Conservation (phyloP, 75 land plant species). For the Cupressus sempervirens region DNA sequence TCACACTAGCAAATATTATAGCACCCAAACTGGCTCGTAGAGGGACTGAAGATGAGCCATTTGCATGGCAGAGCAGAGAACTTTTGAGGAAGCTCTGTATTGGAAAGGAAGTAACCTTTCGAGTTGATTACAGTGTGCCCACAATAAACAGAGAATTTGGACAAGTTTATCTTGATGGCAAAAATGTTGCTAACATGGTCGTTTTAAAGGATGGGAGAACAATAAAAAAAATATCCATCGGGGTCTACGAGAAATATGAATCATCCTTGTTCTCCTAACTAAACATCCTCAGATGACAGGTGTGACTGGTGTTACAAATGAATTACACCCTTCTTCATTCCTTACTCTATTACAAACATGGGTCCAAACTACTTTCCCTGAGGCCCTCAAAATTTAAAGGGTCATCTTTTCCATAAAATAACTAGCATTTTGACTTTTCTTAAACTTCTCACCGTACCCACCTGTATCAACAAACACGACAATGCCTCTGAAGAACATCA, state of each 20-base stretch:
- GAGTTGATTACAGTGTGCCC: slow-evolving; percentile 75
- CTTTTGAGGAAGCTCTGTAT: slow-evolving; percentile 86
- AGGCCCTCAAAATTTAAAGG: not conserved
- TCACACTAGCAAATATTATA: too few relatives aligned
- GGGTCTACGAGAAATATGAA: too few relatives aligned
- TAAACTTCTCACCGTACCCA: not conserved
- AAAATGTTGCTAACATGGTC: slow-evolving; percentile 64
- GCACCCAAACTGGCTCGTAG: too few relatives aligned
- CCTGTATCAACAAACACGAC: not conserved
- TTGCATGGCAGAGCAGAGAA: slow-evolving; percentile 98
- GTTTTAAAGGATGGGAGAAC: slow-evolving; percentile 95
- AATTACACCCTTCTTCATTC: too few relatives aligned
- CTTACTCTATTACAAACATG: too few relatives aligned
- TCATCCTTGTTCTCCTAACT: too few relatives aligned
- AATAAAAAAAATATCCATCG: too few relatives aligned
- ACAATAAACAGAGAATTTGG: slow-evolving; percentile 85
- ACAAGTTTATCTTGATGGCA: slow-evolving; percentile 68
- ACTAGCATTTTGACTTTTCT: not conserved
- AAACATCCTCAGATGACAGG: too few relatives aligned
- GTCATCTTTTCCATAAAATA: not conserved
- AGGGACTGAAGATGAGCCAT: slow-evolving; percentile 89
- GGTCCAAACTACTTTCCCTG: not conserved
- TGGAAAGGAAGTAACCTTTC: slow-evolving; percentile 95
- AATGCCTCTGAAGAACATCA: not conserved
- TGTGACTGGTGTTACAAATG: too few relatives aligned